Evolutionary conservation across 768 basidiomycete species (phyloP), one percentile per base, ranked within the genome.

Genomic region (Boletus speciosus): DNA sequence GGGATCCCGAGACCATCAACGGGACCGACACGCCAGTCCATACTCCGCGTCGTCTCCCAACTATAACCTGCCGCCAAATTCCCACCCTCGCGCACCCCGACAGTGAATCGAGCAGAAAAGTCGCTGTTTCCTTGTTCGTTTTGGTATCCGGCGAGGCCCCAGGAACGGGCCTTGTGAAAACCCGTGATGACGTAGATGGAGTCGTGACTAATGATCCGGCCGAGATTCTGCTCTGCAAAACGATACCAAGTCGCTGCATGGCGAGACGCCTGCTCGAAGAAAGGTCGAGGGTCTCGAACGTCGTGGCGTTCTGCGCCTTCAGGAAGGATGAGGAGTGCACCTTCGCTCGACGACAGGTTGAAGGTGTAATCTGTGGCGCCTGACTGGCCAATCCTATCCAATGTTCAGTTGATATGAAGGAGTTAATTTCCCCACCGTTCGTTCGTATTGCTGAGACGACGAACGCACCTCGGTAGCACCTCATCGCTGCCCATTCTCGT

Each of bases 151-250:
- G 71, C 71, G 29, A 67, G 56, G 8, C 63, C 65, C 69, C 71
- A 75, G 0, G 70, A 62, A n/a, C 55, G 56, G 4, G 65, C 62
- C 23, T 57, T 65, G 49, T 67, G 55, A 7, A 65, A 34, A 1
- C 65, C 64, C 5, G 62, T 74, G 38, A 74, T 62, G 35, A 74
- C 59, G 36, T 74, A 74, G 39, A 73, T 61, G 16, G 66, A 52
- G 11, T 70, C 66, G 37, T 68, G 67, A 37, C 64, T 64, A n/a
- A 64, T 65, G 49, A 57, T 58, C 44, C 66, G 63, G 9, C 66
- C 66, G 46, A 68, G 64, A 0, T 57, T 48, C 25, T 53, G 58
- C 51, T 68, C 62, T 9, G 61, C 68, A 21, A 68, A 69, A 31
- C 50, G 53, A 51, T 72, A 74, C 73, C 73, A 74, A 6, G 58